These are phyloP conservation scores for Agarophyton chilense DNA, from an alignment of 23 red algal species.

Conservation along the genomic window DNA sequence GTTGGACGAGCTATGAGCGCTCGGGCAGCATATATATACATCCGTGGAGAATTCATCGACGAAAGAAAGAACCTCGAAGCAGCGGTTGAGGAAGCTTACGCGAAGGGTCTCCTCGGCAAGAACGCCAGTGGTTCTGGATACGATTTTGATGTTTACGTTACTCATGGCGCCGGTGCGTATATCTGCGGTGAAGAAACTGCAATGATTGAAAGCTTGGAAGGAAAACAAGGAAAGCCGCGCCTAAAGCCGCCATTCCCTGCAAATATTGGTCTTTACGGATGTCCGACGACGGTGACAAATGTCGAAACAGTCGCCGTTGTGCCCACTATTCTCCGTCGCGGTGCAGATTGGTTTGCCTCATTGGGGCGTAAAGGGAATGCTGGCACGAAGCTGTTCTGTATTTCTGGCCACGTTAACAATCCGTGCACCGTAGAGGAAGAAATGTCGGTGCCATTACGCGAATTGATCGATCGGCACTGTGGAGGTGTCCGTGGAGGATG, in stretches of 20 bases:
- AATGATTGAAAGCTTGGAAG: conserved; percentile 97
- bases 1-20: conserved; percentile 94
- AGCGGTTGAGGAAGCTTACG: conserved; percentile 88
- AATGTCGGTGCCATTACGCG: conserved; percentile 95
- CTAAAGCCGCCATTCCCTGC: conserved; percentile 99
- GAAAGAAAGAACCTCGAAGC: conserved; percentile 85
- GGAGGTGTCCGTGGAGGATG: conserved; percentile 98
- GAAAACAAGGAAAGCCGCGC: conserved; percentile 97
- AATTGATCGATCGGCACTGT: conserved; percentile 93
- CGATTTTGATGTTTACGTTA: conserved; percentile 97
- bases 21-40: conserved; percentile 90
- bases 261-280: conserved; percentile 99
- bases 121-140: conserved; percentile 92
- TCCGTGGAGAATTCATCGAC: conserved; percentile 96
- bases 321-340: conserved; percentile 95
- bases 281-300: conserved; percentile 98
- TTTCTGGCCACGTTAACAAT: conserved; percentile 98
- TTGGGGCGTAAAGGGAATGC: conserved; percentile 94
- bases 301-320: conserved; percentile 97
- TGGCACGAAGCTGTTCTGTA: conserved; percentile 98
- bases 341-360: conserved; percentile 91
- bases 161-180: conserved; percentile 96
- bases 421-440: conserved; percentile 96
- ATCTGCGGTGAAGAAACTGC: conserved; percentile 99
- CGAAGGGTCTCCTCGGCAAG: conserved; percentile 88